Conservation (phyloP, 2,329 filamentous ascomycete genomes). For the Botrytis hyacinthi region DNA sequence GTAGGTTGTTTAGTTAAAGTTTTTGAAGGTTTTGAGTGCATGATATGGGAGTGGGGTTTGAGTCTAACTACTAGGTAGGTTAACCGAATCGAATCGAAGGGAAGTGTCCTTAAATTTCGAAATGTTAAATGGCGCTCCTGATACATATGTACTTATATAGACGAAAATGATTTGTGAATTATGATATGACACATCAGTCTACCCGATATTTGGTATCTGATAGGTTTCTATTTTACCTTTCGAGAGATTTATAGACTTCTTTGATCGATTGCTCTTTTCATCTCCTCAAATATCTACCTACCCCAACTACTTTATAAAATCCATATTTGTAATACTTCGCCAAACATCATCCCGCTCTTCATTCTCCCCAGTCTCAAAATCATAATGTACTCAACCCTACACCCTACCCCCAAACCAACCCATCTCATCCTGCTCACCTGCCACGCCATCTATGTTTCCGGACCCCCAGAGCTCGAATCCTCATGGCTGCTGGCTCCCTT, state of each 20-base stretch:
- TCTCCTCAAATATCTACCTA: not conserved
- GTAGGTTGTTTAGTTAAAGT: not conserved
- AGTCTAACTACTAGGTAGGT: not conserved
- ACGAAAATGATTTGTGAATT: not conserved
- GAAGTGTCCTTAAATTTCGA: not conserved
- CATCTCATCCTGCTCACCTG: slow-evolving; percentile 80
- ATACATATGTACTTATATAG: not conserved
- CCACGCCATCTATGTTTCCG: slow-evolving; percentile 73
- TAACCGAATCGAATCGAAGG: not conserved
- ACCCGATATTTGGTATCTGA: not conserved
- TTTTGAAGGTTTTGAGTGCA: not conserved
- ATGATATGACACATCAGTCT: not conserved
- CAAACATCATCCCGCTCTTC: not conserved
- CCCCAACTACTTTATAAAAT: not conserved
- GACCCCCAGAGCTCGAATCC: slow-evolving; percentile 42
- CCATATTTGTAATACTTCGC: not conserved
- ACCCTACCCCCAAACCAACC: slow-evolving; percentile 11
- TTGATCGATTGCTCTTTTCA: not conserved
- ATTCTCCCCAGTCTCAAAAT: not conserved
- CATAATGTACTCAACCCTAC: not conserved
- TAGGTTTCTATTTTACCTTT: not conserved
- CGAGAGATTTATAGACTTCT: not conserved
- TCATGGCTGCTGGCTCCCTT: slow-evolving; percentile 77
- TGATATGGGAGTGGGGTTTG: not conserved
- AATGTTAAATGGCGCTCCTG: not conserved